phyloP scores from a whole-genome alignment of 2,329 filamentous ascomycete species.

The Xylaria hypoxylon region DNA sequence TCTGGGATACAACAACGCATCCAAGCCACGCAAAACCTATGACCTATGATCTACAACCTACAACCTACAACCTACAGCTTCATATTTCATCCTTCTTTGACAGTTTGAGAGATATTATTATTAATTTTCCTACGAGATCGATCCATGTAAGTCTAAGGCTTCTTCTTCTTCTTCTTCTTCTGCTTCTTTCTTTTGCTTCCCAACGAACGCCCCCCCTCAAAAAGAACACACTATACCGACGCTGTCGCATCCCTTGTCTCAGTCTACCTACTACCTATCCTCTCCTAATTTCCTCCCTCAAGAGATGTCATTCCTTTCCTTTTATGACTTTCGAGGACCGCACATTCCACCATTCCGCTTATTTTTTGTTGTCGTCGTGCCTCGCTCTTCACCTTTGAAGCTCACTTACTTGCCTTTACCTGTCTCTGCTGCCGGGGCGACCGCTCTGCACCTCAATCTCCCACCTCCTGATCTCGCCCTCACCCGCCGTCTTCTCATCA shows the following conservation, averaged over 20 bases:
- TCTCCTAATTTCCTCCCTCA: slow-evolving; percentile 39
- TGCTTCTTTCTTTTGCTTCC: neutral
- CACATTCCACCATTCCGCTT: slow-evolving; percentile 40
- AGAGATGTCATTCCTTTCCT: slow-evolving; percentile 44
- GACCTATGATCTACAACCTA: slow-evolving; percentile 1
- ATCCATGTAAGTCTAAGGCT: slow-evolving; percentile 8
- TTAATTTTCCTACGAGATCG: neutral
- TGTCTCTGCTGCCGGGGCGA: slow-evolving; percentile 36
- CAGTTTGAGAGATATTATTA: slow-evolving; percentile 12
- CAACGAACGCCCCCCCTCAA: slow-evolving; percentile 3
- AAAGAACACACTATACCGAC: neutral
- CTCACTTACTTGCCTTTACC: neutral
- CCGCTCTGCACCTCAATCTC: slow-evolving; percentile 35
- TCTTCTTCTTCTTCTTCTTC: neutral
- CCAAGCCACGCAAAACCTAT: slow-evolving; percentile 8
- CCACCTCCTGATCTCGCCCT: slow-evolving; percentile 22
- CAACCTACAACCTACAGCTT: neutral
- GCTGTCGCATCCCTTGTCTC: slow-evolving; percentile 40
- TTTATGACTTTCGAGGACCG: slow-evolving; percentile 36
- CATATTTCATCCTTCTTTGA: neutral
- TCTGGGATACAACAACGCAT: slow-evolving; percentile 21
- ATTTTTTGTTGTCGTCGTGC: slow-evolving; percentile 28
- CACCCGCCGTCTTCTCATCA: neutral
- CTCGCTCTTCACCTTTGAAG: slow-evolving; percentile 14
- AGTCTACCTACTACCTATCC: too few species aligned